Conservation (phyloP, 768 basidiomycete genomes). For the Rhodosporidiobolus odoratus region DNA sequence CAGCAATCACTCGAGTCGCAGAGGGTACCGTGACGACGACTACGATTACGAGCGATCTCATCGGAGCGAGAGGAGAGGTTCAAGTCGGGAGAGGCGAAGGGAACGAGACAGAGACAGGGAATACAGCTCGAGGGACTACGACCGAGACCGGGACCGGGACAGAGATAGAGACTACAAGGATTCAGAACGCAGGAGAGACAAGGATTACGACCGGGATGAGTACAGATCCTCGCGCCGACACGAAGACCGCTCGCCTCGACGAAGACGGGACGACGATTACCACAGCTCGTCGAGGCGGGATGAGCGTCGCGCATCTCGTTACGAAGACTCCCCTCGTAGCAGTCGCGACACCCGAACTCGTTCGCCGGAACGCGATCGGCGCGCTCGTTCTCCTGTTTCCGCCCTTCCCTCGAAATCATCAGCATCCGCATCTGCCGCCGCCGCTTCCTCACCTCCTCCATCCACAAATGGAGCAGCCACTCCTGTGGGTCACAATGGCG, state of each 20-base stretch:
- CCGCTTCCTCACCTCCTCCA: not conserved
- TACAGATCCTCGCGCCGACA: not conserved
- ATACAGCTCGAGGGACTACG: slow-evolving; percentile 37
- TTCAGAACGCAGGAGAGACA: not conserved
- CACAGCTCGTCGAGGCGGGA: not conserved
- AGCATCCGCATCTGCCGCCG: not conserved
- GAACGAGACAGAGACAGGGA: slow-evolving; percentile 24
- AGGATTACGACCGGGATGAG: slow-evolving; percentile 1
- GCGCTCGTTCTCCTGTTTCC: not conserved
- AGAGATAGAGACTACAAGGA: slow-evolving; percentile 21
- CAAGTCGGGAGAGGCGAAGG: slow-evolving; percentile 1
- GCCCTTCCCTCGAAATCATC: not conserved
- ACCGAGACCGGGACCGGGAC: slow-evolving; percentile 16
- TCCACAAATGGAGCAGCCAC: not conserved
- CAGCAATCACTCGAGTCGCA: not conserved
- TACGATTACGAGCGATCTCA: slow-evolving; percentile 16
- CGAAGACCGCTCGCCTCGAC: slow-evolving; percentile 4
- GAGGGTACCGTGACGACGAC: not conserved
- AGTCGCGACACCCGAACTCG: slow-evolving; percentile 63
- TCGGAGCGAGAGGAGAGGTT: slow-evolving; percentile 5
- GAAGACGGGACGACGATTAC: not conserved
- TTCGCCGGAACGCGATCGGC: no score
- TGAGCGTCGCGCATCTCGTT: not conserved
- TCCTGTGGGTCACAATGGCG: no score
- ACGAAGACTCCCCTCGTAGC: not conserved